Base-by-base conservation (phyloP, 2,329 filamentous ascomycete genomes). In the Trichoderma atroviride region DNA sequence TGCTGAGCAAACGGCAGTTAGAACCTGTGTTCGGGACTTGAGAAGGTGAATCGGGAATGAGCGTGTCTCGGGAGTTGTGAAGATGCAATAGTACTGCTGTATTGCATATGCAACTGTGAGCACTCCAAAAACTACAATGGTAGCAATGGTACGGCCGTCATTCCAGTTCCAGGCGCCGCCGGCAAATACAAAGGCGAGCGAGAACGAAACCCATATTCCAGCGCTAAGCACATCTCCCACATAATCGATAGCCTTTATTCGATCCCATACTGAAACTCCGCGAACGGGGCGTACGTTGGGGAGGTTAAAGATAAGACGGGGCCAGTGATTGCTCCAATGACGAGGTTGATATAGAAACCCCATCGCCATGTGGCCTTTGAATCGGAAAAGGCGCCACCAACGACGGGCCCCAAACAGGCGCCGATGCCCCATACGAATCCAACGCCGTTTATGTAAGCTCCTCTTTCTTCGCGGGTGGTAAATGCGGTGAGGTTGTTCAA, bases 291-390 rank as follows among this genome's bases (percentile, higher is more conserved):
- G 43, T 22, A 47, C 43, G 19, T 47, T 47, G 4, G 43, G 43
- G 9, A 47, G 43, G n/a, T 47, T 47, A 22, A 47, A 47, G 43
- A 47, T 47, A n/a, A 47, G 43, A 47, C 19, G 7, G 57, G 29
- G 37, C 68, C 16, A 16, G 74, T 63, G 14, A 37, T 43, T 5
- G 22, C 57, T 33, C 57, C 35, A 5, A 83, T 81, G 33, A 84
- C 76, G 0, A 88, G 77, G 70, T 87, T 88, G 76, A 88, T 84
- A 71, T 88, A 88, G 69, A 83, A 82, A 24, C 69, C 71, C 78
- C 77, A 82, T 43, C 82, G 70, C 82, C 82, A 84, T 0, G 76
- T 78, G 1, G 78, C 81, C 2, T 72, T 72, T 31, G 79, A 79
- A 14, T n/a, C 60, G 10, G 78, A 75, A 55, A 84, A 82, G 0